Base-by-base conservation (phyloP, 78 protist genomes). In the Mastigamoeba balamuthi region DNA sequence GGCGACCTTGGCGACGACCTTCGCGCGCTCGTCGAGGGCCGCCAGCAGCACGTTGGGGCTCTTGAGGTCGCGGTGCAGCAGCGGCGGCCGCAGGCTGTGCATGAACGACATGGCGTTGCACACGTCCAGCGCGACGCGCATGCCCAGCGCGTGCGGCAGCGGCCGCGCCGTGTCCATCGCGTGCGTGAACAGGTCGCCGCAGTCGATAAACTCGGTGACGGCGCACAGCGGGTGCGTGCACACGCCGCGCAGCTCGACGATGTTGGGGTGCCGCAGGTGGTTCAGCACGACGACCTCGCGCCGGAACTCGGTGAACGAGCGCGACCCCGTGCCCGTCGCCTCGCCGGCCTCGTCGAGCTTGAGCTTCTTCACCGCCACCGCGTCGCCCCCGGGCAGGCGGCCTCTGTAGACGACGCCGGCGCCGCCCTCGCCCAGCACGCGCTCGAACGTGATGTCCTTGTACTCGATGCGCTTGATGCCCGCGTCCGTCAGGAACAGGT, bases 241-340 rank as follows among this genome's bases (percentile, higher is more conserved):
- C 10, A 84, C 70, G 48, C 88, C 88, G 27, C 39, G 41, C 36
- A 84, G 65, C 65, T 77, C 75, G 0, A 84, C 88, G 25, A 77
- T 52, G 17, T 84, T 84, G 43, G 78, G 78, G 65, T 84, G 88
- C 29, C 75, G 83, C 25, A 84, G 41, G 28, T 52, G 79, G 44
- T 58, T 71, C 88, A 84, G 73, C 4, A 84, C 68, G 83, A 82
- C 73, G 27, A 82, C 78, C 72, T 84, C 88, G 36, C 83, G 29
- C 38, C 88, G 39, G 27, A 84, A 84, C 40, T 84, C 88, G 40
- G 75, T 84, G 76, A 84, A 84, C 27, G 77, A 79, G 30, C 52
- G 66, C 0, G 87, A 82, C n/a, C n/a, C n/a, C n/a, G n/a, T n/a
- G n/a, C n/a, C n/a, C 29, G 73, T 81, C 23, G 65, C 37, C 3